Conservation (phyloP, 306 rosid genomes). For the Pterocarpus santalinus region DNA sequence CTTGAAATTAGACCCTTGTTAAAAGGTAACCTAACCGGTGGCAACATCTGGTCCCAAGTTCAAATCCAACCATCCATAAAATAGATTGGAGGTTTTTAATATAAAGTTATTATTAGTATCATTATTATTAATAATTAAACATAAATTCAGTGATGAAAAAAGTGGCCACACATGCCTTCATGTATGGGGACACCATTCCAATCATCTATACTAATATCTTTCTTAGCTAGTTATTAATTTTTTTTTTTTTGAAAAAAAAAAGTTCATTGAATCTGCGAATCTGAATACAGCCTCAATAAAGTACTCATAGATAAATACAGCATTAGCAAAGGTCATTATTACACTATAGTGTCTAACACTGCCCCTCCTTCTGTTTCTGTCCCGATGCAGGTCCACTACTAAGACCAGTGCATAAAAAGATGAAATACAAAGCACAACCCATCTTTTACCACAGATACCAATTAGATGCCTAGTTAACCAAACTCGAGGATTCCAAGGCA, state of each 20-base stretch:
- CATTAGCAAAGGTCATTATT: constrained; percentile 57
- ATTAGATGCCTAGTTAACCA: constrained; percentile 43
- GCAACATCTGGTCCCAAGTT: constrained; percentile 19
- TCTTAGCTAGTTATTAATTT: neutral
- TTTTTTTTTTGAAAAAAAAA: constrained; percentile 17
- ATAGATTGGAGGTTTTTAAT: neutral
- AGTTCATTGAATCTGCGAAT: constrained; percentile 48
- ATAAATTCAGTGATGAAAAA: constrained; percentile 11
- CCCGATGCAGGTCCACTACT: constrained; percentile 70
- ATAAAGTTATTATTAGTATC: neutral
- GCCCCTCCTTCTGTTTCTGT: constrained; percentile 58
- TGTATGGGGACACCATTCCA: constrained; percentile 34
- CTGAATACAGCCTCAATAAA: constrained; percentile 50
- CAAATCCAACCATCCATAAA: constrained; percentile 13
- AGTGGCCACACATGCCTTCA: constrained; percentile 17
- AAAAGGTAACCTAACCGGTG: constrained; percentile 24
- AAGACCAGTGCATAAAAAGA: constrained; percentile 76
- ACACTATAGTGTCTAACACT: constrained; percentile 51
- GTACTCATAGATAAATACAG: constrained; percentile 56
- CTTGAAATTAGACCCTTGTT: constrained; percentile 17
- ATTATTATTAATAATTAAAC: neutral
- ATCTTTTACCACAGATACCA: constrained; percentile 62
- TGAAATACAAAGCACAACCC: constrained; percentile 59
- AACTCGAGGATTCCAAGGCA: constrained; percentile 41
- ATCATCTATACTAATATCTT: neutral